Percentiles rank a stretch among this genome's conserved stretches.
Evolutionary conservation across 176 grass and related monocot species (phyloP).

Genomic region (Carex kokanica): DNA sequence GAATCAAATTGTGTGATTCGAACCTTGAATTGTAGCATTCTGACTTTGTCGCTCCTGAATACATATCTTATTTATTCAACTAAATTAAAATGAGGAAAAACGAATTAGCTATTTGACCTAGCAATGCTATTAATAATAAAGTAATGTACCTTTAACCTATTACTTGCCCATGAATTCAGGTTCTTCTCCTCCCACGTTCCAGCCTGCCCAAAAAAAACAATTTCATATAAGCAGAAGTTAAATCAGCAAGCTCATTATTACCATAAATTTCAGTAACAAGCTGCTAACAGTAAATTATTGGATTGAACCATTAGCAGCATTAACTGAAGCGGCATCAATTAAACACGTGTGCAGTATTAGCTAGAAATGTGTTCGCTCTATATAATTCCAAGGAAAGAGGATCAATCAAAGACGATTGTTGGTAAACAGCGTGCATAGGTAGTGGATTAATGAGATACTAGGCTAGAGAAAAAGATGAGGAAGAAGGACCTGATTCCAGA

Average conservation of each 20-base stretch:
- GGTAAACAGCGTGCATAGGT: background rate
- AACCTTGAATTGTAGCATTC: background rate
- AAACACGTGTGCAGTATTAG: background rate
- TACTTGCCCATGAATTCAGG: slow-evolving; percentile 87
- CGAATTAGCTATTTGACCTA: background rate
- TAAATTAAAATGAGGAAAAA: background rate
- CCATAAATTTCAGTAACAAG: background rate
- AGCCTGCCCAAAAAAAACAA: slow-evolving; percentile 46
- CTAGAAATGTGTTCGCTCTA: background rate
- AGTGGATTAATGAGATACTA: background rate
- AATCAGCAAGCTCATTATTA: background rate
- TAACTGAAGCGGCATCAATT: background rate
- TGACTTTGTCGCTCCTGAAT: background rate
- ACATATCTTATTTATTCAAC: background rate
- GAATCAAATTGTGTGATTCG: background rate
- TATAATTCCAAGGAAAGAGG: background rate
- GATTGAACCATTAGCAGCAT: background rate
- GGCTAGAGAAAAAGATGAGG: background rate
- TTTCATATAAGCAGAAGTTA: background rate
- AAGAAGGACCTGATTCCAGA: slow-evolving; percentile 76
- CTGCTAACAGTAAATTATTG: background rate
- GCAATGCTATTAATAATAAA: background rate
- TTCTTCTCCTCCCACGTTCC: slow-evolving; percentile 99
- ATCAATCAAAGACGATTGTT: background rate
- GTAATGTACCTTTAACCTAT: slow-evolving; percentile 67